A percentile compares a stretch with the other conserved stretches of the same genome.
These are phyloP conservation scores for Penicillium lividum DNA, from an alignment of 495 filamentous ascomycete genomes.

Conservation along the genomic window DNA sequence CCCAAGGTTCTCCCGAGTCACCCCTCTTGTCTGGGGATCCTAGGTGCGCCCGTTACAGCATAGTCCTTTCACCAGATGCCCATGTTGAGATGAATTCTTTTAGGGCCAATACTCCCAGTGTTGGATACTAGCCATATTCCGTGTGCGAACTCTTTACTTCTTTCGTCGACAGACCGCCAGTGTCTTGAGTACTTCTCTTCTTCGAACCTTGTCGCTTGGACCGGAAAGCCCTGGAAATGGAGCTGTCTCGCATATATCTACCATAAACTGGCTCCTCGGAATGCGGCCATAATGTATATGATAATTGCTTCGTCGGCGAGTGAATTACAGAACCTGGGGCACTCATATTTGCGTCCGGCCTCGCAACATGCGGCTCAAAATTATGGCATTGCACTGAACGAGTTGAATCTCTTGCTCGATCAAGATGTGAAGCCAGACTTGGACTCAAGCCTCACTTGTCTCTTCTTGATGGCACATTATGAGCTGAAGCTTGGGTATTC, in stretches of 20 bases:
- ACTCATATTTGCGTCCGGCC: no score
- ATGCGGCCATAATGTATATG: conserved; percentile 48
- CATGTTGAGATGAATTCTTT: not conserved
- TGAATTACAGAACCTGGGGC: conserved; percentile 13
- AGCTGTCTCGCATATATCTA: conserved; percentile 45
- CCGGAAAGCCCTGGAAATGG: conserved; percentile 47
- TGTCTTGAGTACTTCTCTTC: conserved; percentile 48
- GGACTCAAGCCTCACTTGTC: no score
- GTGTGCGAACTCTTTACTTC: conserved; percentile 40
- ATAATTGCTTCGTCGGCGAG: conserved; percentile 41
- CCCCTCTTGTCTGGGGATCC: no score
- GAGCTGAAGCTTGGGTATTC: no score
- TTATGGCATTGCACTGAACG: no score
- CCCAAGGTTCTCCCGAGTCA: no score
- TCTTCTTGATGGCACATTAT: no score
- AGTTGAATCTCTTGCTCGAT: no score
- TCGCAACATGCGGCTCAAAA: no score
- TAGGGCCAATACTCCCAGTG: conserved; percentile 28
- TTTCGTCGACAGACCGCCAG: conserved; percentile 37
- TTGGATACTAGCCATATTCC: conserved; percentile 26
- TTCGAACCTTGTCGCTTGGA: conserved; percentile 42
- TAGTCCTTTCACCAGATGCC: no score
- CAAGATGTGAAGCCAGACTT: no score
- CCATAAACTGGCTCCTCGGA: conserved; percentile 36
- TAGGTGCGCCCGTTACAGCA: no score